These are phyloP conservation scores for Suillus americanus DNA, from an alignment of 768 basidiomycete species.

Conservation along the genomic window DNA sequence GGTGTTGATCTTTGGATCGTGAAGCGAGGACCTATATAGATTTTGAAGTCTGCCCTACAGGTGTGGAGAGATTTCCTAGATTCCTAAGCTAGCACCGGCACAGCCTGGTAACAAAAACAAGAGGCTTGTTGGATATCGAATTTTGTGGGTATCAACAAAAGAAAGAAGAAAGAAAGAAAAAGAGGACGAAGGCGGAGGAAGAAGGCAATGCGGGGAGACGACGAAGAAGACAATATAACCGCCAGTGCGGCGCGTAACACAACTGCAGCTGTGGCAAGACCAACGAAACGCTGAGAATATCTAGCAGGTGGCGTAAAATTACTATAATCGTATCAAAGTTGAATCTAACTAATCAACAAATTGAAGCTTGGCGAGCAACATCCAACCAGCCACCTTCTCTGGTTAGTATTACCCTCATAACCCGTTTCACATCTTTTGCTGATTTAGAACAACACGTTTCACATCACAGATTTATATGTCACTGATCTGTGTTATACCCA, in stretches of 20 bases:
- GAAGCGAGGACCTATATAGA: constrained; percentile 9
- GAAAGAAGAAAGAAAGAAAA: constrained; percentile 9
- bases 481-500: background rate
- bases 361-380: background rate
- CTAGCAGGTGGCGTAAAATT: background rate
- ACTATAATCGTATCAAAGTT: background rate
- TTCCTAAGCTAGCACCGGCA: constrained; percentile 42
- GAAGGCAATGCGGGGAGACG: constrained; percentile 6
- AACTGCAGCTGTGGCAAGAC: constrained; percentile 1
- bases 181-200: constrained; percentile 11
- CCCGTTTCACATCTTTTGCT: background rate
- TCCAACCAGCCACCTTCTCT: background rate
- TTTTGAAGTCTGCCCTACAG: constrained; percentile 6
- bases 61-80: constrained; percentile 9
- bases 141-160: constrained; percentile 38
- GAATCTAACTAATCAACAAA: background rate
- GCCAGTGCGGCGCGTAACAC: constrained; percentile 4
- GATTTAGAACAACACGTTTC: constrained; percentile 3
- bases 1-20: constrained; percentile 4
- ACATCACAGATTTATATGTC: background rate
- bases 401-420: background rate
- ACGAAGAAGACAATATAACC: constrained; percentile 5
- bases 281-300: constrained; percentile 3
- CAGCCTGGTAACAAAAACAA: constrained; percentile 22
- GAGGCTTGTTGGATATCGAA: constrained; percentile 17